These are phyloP conservation scores for Lasiosphaeria hispida DNA, from an alignment of 495 filamentous ascomycete genomes.

Conservation along the genomic window DNA sequence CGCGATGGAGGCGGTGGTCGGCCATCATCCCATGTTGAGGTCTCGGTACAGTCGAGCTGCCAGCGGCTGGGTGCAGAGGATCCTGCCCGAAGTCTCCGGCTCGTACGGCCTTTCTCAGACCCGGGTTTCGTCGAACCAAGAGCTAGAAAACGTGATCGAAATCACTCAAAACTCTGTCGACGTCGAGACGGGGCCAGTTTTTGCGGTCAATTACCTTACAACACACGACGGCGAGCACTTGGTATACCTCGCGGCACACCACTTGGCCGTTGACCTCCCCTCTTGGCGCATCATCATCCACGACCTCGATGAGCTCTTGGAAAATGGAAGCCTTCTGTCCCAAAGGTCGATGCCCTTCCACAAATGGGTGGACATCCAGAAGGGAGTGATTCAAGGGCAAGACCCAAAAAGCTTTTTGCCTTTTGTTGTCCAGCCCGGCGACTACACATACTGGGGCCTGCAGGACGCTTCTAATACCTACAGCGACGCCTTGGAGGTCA, in stretches of 20 bases:
- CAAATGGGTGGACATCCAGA: conserved; percentile 56
- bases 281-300: conserved; percentile 68
- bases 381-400: conserved; percentile 27
- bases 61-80: conserved; percentile 42
- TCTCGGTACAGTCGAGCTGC: conserved; percentile 53
- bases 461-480: conserved; percentile 45
- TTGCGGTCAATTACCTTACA: conserved; percentile 51
- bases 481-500: conserved; percentile 37
- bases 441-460: conserved; percentile 47
- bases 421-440: conserved; percentile 35
- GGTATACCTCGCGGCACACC: conserved; percentile 65
- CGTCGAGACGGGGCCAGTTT: conserved; percentile 42
- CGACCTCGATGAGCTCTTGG: conserved; percentile 62
- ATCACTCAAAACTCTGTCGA: conserved; percentile 41
- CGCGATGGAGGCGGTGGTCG: conserved; percentile 58
- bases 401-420: conserved; percentile 26
- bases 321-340: conserved; percentile 43
- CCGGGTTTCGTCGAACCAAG: conserved; percentile 33
- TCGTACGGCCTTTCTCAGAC: conserved; percentile 42
- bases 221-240: conserved; percentile 47
- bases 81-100: conserved; percentile 35
- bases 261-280: conserved; percentile 66
- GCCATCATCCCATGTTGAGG: conserved; percentile 71
- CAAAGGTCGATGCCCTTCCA: conserved; percentile 57
- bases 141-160: conserved; percentile 40